phyloP scores from a whole-genome alignment of 2,329 filamentous ascomycete species.

The Fusarium sp. region DNA sequence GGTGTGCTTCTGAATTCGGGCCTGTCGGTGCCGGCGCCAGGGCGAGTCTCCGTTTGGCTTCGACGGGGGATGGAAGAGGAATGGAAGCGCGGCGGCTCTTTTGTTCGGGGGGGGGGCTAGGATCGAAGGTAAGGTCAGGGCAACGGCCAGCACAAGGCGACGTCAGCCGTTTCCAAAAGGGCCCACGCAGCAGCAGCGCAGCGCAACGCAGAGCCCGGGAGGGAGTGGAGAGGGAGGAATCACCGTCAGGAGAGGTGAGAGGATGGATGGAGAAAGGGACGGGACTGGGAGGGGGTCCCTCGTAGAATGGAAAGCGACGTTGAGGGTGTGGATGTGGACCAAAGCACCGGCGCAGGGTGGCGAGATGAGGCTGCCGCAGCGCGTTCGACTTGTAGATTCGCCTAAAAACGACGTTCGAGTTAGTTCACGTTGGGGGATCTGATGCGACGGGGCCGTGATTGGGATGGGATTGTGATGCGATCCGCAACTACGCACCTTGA shows the following conservation, averaged over 20 bases:
- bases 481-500: slow-evolving; percentile 35
- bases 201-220: slow-evolving; percentile 1
- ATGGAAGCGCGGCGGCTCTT: slow-evolving; percentile 47
- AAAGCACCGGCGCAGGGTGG: slow-evolving; percentile 37
- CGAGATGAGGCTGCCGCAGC: slow-evolving; percentile 39
- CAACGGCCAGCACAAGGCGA: slow-evolving; percentile 26
- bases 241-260: neutral
- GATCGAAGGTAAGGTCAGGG: slow-evolving; percentile 43
- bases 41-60: slow-evolving; percentile 36
- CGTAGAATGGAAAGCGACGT: slow-evolving; percentile 1
- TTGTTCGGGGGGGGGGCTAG: slow-evolving; percentile 44
- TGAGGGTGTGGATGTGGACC: slow-evolving; percentile 34
- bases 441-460: slow-evolving; percentile 41
- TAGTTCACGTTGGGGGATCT: slow-evolving; percentile 34
- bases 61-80: slow-evolving; percentile 42
- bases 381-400: slow-evolving; percentile 19
- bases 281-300: slow-evolving; percentile 2
- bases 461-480: slow-evolving; percentile 35
- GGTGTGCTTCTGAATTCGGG: slow-evolving; percentile 28
- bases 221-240: slow-evolving; percentile 27
- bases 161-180: slow-evolving; percentile 40
- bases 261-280: slow-evolving; percentile 32
- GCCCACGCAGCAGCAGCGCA: slow-evolving; percentile 26
- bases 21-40: slow-evolving; percentile 33
- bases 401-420: slow-evolving; percentile 32